phyloP scores from a whole-genome alignment of 2,329 filamentous ascomycete genomes.

The Colletotrichum trifolii region DNA sequence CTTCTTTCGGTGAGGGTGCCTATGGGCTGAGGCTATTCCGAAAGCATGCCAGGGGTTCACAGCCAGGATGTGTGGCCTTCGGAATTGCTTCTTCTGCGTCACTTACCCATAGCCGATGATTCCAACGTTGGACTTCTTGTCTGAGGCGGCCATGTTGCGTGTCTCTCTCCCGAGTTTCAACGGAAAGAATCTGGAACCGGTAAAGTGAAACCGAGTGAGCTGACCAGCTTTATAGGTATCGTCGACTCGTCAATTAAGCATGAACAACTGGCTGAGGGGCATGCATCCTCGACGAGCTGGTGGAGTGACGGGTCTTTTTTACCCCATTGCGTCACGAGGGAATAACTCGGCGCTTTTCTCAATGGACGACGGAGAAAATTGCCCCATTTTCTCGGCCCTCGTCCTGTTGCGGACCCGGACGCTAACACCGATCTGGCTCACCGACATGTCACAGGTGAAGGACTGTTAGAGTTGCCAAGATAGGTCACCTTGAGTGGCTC shows the following conservation, averaged over 20 bases:
- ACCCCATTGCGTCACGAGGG: constrained; percentile 32
- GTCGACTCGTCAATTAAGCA: constrained; percentile 14
- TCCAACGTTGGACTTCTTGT: constrained; percentile 60
- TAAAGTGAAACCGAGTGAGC: background rate
- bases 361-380: constrained; percentile 27
- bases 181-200: background rate
- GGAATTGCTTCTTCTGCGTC: no score
- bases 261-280: constrained; percentile 12
- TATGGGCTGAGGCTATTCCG: constrained; percentile 3
- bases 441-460: constrained; percentile 14
- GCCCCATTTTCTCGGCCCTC: constrained; percentile 24
- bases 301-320: constrained; percentile 30
- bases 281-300: constrained; percentile 27
- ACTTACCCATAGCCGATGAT: constrained; percentile 63
- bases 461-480: constrained; percentile 31
- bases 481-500: background rate
- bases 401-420: constrained; percentile 7
- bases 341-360: constrained; percentile 33
- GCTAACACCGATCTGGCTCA: constrained; percentile 24
- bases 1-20: background rate
- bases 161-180: background rate
- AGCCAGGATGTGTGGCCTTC: constrained; percentile 11
- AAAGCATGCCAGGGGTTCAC: constrained; percentile 14
- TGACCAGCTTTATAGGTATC: constrained; percentile 23
- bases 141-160: constrained; percentile 31